These are phyloP conservation scores for Candida fluviatilis DNA, from an alignment of 805 yeast species.

Conservation along the genomic window DNA sequence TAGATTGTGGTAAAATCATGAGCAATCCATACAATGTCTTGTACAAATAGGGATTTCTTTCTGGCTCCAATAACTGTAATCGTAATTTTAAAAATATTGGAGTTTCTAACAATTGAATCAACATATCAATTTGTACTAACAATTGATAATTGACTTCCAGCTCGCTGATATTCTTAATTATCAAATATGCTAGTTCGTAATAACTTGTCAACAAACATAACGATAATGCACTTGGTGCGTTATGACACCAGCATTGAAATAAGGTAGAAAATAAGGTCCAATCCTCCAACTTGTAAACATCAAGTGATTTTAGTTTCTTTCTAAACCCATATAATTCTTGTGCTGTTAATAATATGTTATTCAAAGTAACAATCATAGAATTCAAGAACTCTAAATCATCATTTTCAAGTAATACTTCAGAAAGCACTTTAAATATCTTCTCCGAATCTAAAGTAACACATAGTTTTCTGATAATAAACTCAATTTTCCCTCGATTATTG, in stretches of 20 bases:
- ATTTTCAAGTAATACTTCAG: constrained; percentile 58
- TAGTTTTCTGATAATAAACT: constrained; percentile 76
- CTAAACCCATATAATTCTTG: constrained; percentile 74
- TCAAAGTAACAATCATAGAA: constrained; percentile 80
- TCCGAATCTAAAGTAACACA: constrained; percentile 81
- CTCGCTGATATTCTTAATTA: constrained; percentile 75
- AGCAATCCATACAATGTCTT: constrained; percentile 87
- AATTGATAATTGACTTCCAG: constrained; percentile 76
- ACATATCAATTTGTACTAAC: constrained; percentile 80
- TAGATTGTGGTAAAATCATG: constrained; percentile 92
- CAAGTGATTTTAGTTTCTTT: constrained; percentile 56
- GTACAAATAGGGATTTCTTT: constrained; percentile 71
- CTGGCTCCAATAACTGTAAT: constrained; percentile 85
- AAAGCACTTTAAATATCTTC: constrained; percentile 73
- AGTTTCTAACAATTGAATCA: constrained; percentile 86
- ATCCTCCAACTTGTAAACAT: constrained; percentile 50
- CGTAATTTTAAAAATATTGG: constrained; percentile 88
- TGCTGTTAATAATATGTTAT: constrained; percentile 80
- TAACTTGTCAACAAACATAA: constrained; percentile 83
- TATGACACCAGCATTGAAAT: constrained; percentile 89
- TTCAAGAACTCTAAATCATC: constrained; percentile 65
- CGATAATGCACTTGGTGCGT: constrained; percentile 83
- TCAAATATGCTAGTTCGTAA: constrained; percentile 82
- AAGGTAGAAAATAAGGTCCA: constrained; percentile 67
- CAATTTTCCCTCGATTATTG: constrained; percentile 41